Evolutionary conservation across 2,329 filamentous ascomycete genomes (phyloP).

Genomic region (Scorias spongiosa): DNA sequence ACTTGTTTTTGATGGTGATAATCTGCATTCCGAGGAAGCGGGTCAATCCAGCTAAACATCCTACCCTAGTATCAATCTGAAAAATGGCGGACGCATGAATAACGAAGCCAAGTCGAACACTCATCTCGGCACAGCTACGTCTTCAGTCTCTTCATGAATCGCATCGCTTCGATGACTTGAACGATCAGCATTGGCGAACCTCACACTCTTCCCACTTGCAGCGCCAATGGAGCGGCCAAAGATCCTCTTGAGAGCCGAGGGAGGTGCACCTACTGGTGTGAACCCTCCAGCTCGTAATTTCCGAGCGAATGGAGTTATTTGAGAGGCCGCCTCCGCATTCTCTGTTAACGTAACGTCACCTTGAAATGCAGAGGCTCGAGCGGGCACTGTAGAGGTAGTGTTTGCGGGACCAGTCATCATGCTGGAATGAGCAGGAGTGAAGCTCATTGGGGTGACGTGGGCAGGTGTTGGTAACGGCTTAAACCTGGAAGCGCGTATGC

Average conservation of each 20-base stretch:
- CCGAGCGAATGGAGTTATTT: constrained; percentile 24
- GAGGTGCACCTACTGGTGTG: constrained; percentile 3
- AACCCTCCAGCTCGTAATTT: constrained; percentile 22
- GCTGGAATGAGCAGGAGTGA: constrained; percentile 12
- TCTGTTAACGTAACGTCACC: constrained; percentile 11
- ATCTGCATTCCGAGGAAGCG: too few relatives aligned
- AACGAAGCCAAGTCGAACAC: too few relatives aligned
- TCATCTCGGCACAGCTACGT: too few relatives aligned
- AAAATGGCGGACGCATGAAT: too few relatives aligned
- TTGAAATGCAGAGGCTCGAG: constrained; percentile 12
- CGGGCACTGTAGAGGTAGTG: constrained; percentile 15
- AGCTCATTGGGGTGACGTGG: constrained; percentile 15
- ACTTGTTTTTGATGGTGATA: too few relatives aligned
- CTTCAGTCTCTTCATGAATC: too few relatives aligned
- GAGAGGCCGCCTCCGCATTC: constrained; percentile 14
- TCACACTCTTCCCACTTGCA: constrained; percentile 12
- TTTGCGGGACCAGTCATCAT: constrained; percentile 14
- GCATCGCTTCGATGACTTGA: neutral
- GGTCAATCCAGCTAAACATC: too few relatives aligned
- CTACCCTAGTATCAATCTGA: too few relatives aligned
- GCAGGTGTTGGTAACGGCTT: constrained; percentile 16
- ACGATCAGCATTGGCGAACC: constrained; percentile 9
- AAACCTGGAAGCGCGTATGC: constrained; percentile 11
- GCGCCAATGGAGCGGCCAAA: constrained; percentile 7
- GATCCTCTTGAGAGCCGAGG: constrained; percentile 8